Conservation (phyloP, 2,329 filamentous ascomycete species). For the Clathrospora elynae region DNA sequence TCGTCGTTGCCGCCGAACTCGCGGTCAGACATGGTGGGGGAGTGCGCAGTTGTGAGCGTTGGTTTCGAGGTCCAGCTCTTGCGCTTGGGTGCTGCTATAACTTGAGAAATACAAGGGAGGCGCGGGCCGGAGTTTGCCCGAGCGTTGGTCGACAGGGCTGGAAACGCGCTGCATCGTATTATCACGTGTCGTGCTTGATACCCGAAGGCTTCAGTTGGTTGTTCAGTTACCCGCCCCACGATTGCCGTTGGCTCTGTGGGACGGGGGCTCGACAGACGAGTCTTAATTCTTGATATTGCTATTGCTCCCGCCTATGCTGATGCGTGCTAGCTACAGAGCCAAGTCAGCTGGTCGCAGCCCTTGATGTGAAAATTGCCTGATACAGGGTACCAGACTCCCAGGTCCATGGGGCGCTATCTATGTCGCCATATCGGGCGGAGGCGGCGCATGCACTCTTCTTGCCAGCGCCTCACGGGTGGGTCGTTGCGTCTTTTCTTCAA, state of each 20-base stretch:
- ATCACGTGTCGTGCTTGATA: no score
- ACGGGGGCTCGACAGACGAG: no score
- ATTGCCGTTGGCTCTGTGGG: no score
- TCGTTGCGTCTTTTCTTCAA: conserved; percentile 32
- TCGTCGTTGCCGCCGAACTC: conserved; percentile 53
- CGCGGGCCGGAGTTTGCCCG: conserved; percentile 18
- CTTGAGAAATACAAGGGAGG: conserved; percentile 13
- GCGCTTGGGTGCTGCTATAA: conserved; percentile 7
- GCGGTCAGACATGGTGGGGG: conserved; percentile 49
- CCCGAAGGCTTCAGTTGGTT: no score
- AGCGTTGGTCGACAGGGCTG: conserved; percentile 3
- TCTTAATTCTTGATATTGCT: no score
- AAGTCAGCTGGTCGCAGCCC: no score
- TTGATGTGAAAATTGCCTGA: conserved; percentile 13
- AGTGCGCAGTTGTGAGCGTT: conserved; percentile 18
- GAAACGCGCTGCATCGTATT: no score
- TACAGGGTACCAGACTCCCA: conserved; percentile 12
- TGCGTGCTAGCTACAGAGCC: no score
- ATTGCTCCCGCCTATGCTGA: no score
- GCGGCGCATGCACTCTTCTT: conserved; percentile 20
- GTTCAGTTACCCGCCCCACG: no score
- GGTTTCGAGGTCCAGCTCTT: conserved; percentile 11
- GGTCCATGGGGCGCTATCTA: conserved; percentile 10
- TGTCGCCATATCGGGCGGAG: conserved; percentile 16
- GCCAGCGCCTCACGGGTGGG: conserved; percentile 21